A percentile compares a stretch with the other conserved stretches of the same genome.
Evolutionary conservation across 768 basidiomycete species (phyloP).

Genomic region (Boletus sp.): DNA sequence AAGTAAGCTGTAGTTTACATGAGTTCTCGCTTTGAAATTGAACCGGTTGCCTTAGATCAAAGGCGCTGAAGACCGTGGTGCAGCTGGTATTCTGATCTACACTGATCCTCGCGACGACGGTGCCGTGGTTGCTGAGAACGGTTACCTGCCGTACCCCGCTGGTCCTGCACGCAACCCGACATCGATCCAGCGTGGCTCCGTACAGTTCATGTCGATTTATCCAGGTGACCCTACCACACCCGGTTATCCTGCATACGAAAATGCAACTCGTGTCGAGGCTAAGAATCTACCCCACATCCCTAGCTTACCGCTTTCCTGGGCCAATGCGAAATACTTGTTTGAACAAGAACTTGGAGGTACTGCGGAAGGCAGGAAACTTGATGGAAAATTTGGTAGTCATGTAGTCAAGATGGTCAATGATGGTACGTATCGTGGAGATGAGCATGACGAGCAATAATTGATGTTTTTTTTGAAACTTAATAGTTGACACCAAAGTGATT

Average conservation of each 20-base stretch:
- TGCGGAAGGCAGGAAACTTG: conserved; percentile 40
- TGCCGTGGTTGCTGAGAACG: conserved; percentile 69
- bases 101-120: conserved; percentile 88
- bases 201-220: conserved; percentile 64
- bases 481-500: conserved; percentile 74
- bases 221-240: conserved; percentile 85
- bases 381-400: conserved; percentile 47
- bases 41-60: conserved; percentile 52
- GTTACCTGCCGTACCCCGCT: conserved; percentile 66
- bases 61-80: conserved; percentile 81
- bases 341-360: conserved; percentile 47
- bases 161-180: conserved; percentile 86
- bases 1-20: conserved; percentile 43
- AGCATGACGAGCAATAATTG: not conserved
- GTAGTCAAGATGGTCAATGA: conserved; percentile 53
- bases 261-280: conserved; percentile 62
- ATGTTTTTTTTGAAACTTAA: not conserved
- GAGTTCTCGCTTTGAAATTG: not conserved
- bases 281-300: conserved; percentile 72
- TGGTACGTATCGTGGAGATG: conserved; percentile 33
- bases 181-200: conserved; percentile 83
- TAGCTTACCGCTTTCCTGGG: conserved; percentile 85
- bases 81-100: conserved; percentile 77
- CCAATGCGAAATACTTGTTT: conserved; percentile 73
- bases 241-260: conserved; percentile 80